Evolutionary conservation across 306 rosid species (phyloP), one percentile per base, ranked within the genome.

Genomic region (Vigna hirtella): DNA sequence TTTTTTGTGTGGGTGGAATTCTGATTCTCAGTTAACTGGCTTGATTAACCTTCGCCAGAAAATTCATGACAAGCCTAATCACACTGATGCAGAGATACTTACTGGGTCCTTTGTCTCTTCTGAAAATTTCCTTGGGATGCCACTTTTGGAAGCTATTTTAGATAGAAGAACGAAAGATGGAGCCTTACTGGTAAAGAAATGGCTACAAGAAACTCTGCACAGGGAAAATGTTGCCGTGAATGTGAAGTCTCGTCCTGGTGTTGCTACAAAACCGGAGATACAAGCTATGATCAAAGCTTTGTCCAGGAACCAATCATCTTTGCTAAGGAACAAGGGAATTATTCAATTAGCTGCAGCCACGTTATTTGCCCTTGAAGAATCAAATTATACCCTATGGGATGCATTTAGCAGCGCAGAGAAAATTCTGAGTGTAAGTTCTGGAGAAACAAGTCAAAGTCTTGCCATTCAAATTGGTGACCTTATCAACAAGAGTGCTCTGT

Each of bases 151-250:
- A 81, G 92, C 97, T 64, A 73, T 94, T 71, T 83, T 94, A 28
- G 95, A 94, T 82, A 90, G 97, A 81, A 90, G 87, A 83, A 88
- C 92, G 59, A 94, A 88, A 83, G 97, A 92, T 83, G 97, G 97
- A 65, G 59, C 87, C 71, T 30, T 92, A 62, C 83, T 94, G 72
- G 88, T 94, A 75, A 92, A 92, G 90, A 94, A 88, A 88, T 94
- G 97, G 98, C 89, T 92, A 70, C 95, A 89, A 86, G 98, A 94
- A 92, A 83, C 92, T 53, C 50, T 90, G 77, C 92, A 84, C 68
- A 71, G 68, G 74, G 97, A 92, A 79, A 94, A 84, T 53, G 70
- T 89, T 43, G 67, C 81, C 7, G 78, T 83, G 74, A 89, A 88
- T 83, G 87, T 90, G 69, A 94, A 88, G 82, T 78, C 91, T 57